These are phyloP conservation scores for Clavariopsis aquatica DNA, from an alignment of 495 filamentous ascomycete species.

Conservation along the genomic window DNA sequence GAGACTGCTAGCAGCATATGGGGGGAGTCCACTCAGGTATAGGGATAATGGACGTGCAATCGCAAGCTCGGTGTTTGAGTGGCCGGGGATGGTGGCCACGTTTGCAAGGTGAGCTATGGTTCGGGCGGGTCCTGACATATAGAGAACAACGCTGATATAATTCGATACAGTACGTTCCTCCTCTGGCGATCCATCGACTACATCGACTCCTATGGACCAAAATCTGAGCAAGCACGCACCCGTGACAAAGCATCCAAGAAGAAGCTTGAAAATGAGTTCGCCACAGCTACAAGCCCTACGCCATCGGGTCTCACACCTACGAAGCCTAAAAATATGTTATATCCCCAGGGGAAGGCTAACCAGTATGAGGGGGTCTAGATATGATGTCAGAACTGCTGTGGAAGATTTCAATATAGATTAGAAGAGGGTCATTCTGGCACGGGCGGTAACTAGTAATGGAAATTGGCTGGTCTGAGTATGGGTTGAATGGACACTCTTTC, in stretches of 20 bases:
- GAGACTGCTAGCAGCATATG: conserved; percentile 39
- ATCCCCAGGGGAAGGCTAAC: not conserved
- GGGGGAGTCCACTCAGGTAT: conserved; percentile 43
- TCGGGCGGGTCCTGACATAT: not conserved
- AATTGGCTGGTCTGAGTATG: not conserved
- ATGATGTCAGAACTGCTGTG: not conserved
- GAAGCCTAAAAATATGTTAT: not conserved
- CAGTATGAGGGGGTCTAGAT: not conserved
- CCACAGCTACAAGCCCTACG: not conserved
- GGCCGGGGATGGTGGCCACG: conserved; percentile 46
- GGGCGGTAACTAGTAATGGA: not conserved
- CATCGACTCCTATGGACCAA: not conserved
- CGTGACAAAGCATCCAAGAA: not conserved
- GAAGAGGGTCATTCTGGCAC: not conserved
- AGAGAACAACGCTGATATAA: not conserved
- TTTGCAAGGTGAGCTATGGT: conserved; percentile 34
- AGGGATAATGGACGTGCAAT: conserved; percentile 46
- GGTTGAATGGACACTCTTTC: not conserved
- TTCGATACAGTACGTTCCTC: not conserved
- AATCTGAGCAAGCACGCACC: not conserved
- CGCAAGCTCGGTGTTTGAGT: conserved; percentile 48
- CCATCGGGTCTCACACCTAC: not conserved
- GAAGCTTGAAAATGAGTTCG: not conserved
- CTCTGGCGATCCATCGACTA: not conserved
- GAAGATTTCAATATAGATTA: not conserved